Conservation (phyloP, 768 basidiomycete species). For the Podaxis sp. region DNA sequence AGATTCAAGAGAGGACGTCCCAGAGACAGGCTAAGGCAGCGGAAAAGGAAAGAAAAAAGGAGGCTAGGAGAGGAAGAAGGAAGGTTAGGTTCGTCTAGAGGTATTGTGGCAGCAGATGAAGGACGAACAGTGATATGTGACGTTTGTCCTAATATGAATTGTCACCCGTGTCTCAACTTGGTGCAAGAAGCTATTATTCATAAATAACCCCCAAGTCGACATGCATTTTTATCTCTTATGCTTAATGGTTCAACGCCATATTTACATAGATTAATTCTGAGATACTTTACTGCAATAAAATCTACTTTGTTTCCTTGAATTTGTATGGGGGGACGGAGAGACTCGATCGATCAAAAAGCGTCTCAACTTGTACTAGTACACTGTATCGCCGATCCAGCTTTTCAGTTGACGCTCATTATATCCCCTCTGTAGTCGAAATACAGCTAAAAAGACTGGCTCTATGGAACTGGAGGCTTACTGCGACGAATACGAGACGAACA, state of each 20-base stretch:
- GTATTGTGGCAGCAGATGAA: constrained; percentile 17
- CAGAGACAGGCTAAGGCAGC: constrained; percentile 13
- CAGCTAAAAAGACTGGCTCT: constrained; percentile 22
- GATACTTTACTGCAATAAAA: no score
- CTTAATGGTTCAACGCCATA: no score
- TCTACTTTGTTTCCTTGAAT: no score
- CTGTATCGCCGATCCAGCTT: neutral
- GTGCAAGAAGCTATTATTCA: neutral
- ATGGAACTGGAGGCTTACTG: constrained; percentile 24
- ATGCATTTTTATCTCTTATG: no score
- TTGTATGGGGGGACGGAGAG: no score
- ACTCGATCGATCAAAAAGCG: no score
- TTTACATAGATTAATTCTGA: no score
- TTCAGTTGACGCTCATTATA: neutral
- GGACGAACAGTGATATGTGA: constrained; percentile 5
- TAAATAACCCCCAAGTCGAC: no score
- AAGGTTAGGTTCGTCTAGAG: constrained; percentile 13
- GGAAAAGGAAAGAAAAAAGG: constrained; percentile 15
- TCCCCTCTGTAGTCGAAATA: constrained; percentile 23
- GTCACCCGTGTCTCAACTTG: neutral
- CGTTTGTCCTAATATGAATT: neutral
- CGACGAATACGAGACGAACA: constrained; percentile 26
- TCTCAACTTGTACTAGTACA: no score
- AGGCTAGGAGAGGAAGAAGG: constrained; percentile 12
- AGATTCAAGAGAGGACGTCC: neutral